These are phyloP conservation scores for Pseudogymnoascus sp. DNA, from an alignment of 2,329 filamentous ascomycete genomes.

Conservation along the genomic window DNA sequence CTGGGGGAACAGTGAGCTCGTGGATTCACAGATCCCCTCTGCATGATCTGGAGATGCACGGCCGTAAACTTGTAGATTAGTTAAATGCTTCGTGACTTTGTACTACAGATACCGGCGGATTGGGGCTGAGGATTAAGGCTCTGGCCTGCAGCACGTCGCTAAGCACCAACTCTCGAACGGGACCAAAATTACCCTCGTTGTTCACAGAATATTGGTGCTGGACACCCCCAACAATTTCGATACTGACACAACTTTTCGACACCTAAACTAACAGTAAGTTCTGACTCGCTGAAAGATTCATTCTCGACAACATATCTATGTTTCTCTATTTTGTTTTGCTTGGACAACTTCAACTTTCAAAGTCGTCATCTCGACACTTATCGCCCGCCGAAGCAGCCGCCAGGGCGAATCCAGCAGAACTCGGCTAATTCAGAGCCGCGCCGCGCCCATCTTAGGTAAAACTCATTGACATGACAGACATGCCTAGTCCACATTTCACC, in stretches of 20 bases:
- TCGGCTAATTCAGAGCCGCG: slow-evolving; percentile 5
- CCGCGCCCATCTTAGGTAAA: slow-evolving; percentile 6
- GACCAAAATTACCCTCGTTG: neutral
- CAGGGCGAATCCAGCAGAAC: slow-evolving; percentile 5
- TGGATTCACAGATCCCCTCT: neutral
- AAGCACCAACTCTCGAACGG: neutral
- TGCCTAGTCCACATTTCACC: slow-evolving; percentile 15
- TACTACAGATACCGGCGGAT: neutral
- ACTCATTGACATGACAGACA: slow-evolving; percentile 5
- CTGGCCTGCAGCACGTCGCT: neutral
- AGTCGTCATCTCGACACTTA: neutral
- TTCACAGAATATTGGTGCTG: neutral
- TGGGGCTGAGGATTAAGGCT: slow-evolving; percentile 4
- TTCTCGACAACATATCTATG: neutral
- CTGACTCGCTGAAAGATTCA: slow-evolving; percentile 3
- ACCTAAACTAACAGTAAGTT: neutral
- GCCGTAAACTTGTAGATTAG: slow-evolving; percentile 2
- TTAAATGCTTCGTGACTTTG: slow-evolving; percentile 7
- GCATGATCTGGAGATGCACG: neutral
- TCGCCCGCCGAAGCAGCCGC: slow-evolving; percentile 1
- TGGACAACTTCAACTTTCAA: neutral
- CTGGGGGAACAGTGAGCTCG: neutral
- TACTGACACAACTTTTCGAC: neutral
- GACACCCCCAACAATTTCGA: slow-evolving; percentile 2
- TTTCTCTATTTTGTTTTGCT: slow-evolving; percentile 4